Percentiles rank a stretch among this genome's conserved stretches.
Conservation (phyloP, 768 basidiomycete genomes). For the Amanita thiersii region DNA sequence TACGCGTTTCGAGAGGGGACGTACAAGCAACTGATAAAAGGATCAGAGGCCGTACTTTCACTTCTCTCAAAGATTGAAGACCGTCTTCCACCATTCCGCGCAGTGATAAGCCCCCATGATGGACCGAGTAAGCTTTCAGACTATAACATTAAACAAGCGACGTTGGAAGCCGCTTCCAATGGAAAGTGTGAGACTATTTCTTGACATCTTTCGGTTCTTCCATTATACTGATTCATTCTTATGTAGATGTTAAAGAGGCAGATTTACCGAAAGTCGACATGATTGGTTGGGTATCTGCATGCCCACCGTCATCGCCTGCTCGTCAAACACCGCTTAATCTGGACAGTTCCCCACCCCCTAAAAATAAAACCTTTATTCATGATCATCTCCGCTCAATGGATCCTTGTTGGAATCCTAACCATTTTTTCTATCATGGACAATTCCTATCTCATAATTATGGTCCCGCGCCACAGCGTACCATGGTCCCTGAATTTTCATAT, state of each 20-base stretch:
- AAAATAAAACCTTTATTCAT: conserved; percentile 39
- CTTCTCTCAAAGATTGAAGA: conserved; percentile 32
- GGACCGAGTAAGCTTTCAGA: conserved; percentile 30
- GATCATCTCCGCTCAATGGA: conserved; percentile 41
- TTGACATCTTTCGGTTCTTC: not conserved
- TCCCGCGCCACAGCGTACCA: conserved; percentile 29
- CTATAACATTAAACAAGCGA: conserved; percentile 20
- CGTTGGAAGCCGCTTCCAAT: conserved; percentile 19
- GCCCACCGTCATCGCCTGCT: conserved; percentile 28
- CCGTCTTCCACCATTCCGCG: conserved; percentile 35
- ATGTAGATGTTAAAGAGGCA: conserved; percentile 18
- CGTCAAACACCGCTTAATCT: conserved; percentile 25
- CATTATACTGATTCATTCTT: not conserved
- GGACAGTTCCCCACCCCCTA: conserved; percentile 23
- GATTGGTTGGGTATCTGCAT: conserved; percentile 32
- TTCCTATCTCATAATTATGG: conserved; percentile 41
- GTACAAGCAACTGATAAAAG: conserved; percentile 26
- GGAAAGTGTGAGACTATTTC: conserved; percentile 17
- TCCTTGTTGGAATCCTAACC: conserved; percentile 37
- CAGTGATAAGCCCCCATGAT: conserved; percentile 37
- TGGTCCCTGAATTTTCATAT: conserved; percentile 47
- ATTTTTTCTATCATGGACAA: conserved; percentile 41
- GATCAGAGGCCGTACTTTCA: conserved; percentile 21
- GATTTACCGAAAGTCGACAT: conserved; percentile 24
- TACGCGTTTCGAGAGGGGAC: conserved; percentile 27